Percentiles rank a stretch among this genome's conserved stretches.
These are phyloP conservation scores for Trichoderma polysporum DNA, from an alignment of 2,329 filamentous ascomycete genomes.

Conservation along the genomic window DNA sequence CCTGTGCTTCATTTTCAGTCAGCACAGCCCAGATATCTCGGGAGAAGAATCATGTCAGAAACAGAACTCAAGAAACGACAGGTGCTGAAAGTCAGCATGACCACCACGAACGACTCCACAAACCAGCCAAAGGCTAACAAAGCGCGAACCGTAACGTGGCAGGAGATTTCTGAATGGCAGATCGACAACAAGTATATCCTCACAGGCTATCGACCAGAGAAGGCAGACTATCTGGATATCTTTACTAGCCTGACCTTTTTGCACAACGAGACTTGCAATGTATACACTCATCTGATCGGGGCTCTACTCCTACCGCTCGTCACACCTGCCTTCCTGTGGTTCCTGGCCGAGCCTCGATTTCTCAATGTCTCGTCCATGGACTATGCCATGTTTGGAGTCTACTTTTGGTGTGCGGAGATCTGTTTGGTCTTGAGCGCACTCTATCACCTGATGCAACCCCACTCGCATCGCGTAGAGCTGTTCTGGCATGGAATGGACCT, in stretches of 20 bases:
- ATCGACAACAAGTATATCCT: slow-evolving; percentile 13
- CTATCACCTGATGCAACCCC: slow-evolving; percentile 7
- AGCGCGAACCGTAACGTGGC: neutral
- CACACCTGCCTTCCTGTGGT: neutral
- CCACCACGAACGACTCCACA: neutral
- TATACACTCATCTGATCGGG: slow-evolving; percentile 3
- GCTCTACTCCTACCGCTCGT: neutral
- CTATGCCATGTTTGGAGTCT: neutral
- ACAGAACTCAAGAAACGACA: slow-evolving; percentile 2
- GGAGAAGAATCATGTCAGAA: neutral
- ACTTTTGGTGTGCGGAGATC: neutral
- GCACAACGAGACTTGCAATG: slow-evolving; percentile 10
- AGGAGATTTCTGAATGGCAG: slow-evolving; percentile 5
- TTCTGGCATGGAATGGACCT: slow-evolving; percentile 13
- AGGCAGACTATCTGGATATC: neutral
- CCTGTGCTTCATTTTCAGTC: neutral
- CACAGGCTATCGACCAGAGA: slow-evolving; percentile 4
- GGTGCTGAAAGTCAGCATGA: slow-evolving; percentile 2
- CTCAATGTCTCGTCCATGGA: neutral
- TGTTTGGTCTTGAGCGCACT: slow-evolving; percentile 2
- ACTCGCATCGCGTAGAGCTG: neutral
- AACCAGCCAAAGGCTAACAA: neutral
- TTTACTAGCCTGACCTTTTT: neutral
- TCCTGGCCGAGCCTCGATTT: neutral
- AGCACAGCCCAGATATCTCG: neutral